These are phyloP conservation scores for Mastigamoeba balamuthi DNA, from an alignment of 78 protist species.

Conservation along the genomic window DNA sequence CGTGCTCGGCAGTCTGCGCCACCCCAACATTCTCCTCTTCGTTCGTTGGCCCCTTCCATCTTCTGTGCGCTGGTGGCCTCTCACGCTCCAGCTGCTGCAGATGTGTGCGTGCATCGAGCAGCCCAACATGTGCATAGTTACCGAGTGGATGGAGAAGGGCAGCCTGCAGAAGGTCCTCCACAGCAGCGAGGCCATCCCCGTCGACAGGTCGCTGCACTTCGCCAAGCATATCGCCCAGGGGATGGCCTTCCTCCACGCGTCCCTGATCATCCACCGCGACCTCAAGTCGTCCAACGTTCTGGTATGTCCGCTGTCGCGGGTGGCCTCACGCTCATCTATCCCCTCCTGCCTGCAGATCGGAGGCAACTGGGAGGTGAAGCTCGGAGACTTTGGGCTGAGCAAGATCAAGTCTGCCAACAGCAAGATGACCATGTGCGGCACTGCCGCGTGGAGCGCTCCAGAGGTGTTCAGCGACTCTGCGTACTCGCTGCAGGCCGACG, in stretches of 20 bases:
- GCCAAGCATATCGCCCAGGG: not conserved
- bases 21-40: not conserved
- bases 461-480: not conserved
- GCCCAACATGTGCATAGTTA: not conserved
- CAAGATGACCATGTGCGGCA: not conserved
- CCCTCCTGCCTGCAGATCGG: not conserved
- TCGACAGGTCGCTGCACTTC: not conserved
- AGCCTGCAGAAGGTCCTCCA: not conserved
- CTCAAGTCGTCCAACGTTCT: not conserved
- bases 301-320: not conserved
- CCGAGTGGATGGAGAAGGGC: not conserved
- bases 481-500: not conserved
- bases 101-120: not conserved
- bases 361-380: not conserved
- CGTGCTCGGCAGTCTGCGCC: not conserved
- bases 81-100: not conserved
- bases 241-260: not conserved
- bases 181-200: not conserved
- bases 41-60: not conserved
- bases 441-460: not conserved
- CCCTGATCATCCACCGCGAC: not conserved
- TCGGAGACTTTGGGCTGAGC: not conserved
- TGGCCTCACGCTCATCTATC: not conserved
- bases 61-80: too few relatives aligned
- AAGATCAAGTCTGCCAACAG: not conserved